These are phyloP conservation scores for Hyaloscypha variabilis DNA, from an alignment of 495 filamentous ascomycete species.

Conservation along the genomic window DNA sequence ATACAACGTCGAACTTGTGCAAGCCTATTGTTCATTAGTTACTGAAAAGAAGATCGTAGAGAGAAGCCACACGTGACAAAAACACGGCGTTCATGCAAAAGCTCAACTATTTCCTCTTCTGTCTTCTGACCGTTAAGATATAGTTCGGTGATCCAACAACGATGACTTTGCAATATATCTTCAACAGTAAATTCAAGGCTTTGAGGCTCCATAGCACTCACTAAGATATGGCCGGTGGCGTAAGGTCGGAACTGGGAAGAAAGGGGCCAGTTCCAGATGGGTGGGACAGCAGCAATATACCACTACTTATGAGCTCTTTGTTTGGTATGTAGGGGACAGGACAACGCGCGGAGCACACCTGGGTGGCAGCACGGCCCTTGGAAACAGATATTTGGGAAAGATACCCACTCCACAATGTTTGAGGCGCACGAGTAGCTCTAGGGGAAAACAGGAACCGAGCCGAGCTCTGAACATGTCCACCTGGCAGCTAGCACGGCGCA, in stretches of 20 bases:
- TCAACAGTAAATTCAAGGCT: conserved; percentile 22
- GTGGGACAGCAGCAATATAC: background rate
- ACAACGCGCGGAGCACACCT: background rate
- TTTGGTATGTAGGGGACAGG: background rate
- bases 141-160: conserved; percentile 25
- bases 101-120: conserved; percentile 20
- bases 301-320: background rate
- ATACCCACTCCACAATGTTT: background rate
- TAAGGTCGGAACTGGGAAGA: background rate
- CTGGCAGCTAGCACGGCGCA: background rate
- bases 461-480: background rate
- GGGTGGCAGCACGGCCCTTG: background rate
- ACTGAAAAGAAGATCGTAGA: background rate
- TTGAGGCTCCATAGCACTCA: conserved; percentile 15
- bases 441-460: background rate
- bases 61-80: conserved; percentile 21
- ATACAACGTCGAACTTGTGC: conserved; percentile 23
- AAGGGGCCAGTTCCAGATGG: background rate
- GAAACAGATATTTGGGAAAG: background rate
- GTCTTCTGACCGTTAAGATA: conserved; percentile 23
- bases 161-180: conserved; percentile 24
- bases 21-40: conserved; percentile 15
- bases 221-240: background rate
- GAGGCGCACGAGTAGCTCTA: background rate
- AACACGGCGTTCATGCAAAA: conserved; percentile 18